These are phyloP conservation scores for Protomyces lactucae-debilis DNA, from an alignment of 1,139 yeast species.

Conservation along the genomic window DNA sequence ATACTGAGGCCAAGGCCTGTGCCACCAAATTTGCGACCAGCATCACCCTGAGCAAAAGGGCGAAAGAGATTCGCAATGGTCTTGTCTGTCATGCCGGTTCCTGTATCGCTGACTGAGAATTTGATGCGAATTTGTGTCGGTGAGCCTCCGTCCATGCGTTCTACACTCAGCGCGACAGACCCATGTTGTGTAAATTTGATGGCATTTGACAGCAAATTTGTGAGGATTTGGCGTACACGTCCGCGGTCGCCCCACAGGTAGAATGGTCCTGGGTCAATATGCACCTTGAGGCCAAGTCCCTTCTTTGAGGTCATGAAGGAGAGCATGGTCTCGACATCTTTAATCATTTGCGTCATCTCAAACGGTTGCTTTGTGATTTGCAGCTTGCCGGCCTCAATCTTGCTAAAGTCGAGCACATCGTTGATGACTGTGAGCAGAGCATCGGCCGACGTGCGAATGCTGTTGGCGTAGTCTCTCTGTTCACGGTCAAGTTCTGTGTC, in stretches of 20 bases:
- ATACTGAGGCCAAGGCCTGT: conserved; percentile 51
- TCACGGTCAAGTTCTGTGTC: conserved; percentile 74
- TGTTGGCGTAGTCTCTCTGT: conserved; percentile 73
- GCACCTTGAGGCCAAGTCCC: conserved; percentile 14
- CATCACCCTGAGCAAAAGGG: conserved; percentile 58
- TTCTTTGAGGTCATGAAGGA: conserved; percentile 22
- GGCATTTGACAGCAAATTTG: conserved; percentile 83
- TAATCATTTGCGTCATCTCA: conserved; percentile 41
- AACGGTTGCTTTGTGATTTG: conserved; percentile 63
- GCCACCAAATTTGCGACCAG: conserved; percentile 56
- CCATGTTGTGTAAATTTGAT: conserved; percentile 77
- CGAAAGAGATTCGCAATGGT: conserved; percentile 51
- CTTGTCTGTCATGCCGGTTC: conserved; percentile 55
- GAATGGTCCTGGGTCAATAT: conserved; percentile 38
- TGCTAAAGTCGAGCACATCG: conserved; percentile 74
- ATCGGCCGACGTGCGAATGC: conserved; percentile 71
- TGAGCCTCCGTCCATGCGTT: conserved; percentile 7
- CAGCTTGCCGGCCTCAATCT: conserved; percentile 74
- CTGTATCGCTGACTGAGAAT: conserved; percentile 64
- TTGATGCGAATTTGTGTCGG: conserved; percentile 48
- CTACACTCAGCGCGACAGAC: conserved; percentile 31
- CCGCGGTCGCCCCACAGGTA: conserved; percentile 79
- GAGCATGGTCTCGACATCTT: conserved; percentile 25
- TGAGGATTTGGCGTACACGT: conserved; percentile 77
- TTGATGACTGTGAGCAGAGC: conserved; percentile 74